phyloP scores from a whole-genome alignment of 352 stramenopile species.

The Chrysophaeum taylorii region DNA sequence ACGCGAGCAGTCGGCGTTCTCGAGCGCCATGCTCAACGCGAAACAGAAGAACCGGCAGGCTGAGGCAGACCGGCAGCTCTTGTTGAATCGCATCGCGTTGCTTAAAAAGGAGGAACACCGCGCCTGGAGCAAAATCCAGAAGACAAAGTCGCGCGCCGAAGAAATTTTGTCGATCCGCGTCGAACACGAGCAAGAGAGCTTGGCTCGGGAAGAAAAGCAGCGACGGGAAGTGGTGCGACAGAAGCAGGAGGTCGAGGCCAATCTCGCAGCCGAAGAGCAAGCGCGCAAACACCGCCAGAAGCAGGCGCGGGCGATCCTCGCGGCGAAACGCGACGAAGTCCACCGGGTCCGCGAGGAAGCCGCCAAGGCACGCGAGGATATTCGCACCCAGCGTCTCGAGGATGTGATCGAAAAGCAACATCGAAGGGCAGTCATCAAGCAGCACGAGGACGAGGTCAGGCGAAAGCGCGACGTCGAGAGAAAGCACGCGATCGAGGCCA shows the following conservation, averaged over 20 bases:
- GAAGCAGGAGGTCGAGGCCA: constrained; percentile 17
- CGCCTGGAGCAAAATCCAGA: constrained; percentile 27
- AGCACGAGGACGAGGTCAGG: constrained; percentile 16
- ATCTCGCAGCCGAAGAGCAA: constrained; percentile 21
- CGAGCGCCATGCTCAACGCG: neutral
- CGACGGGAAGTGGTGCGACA: constrained; percentile 20
- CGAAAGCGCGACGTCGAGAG: constrained; percentile 9
- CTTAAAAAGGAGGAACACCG: constrained; percentile 34
- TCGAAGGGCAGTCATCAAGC: constrained; percentile 16
- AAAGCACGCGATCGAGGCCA: neutral
- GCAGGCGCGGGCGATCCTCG: neutral
- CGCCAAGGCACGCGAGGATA: neutral
- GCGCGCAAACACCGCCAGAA: constrained; percentile 4
- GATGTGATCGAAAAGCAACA: constrained; percentile 17
- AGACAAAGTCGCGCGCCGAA: constrained; percentile 26
- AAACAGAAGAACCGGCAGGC: constrained; percentile 21
- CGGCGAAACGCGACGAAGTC: neutral
- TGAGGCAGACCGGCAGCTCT: constrained; percentile 26
- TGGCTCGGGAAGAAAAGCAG: constrained; percentile 8
- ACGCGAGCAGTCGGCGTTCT: too few species aligned
- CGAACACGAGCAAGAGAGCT: constrained; percentile 26
- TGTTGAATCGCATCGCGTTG: constrained; percentile 30
- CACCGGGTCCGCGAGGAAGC: neutral
- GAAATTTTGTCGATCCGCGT: constrained; percentile 24
- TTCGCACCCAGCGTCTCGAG: neutral